Conservation (phyloP, 768 basidiomycete genomes). For the Rhizopogon vulgaris region DNA sequence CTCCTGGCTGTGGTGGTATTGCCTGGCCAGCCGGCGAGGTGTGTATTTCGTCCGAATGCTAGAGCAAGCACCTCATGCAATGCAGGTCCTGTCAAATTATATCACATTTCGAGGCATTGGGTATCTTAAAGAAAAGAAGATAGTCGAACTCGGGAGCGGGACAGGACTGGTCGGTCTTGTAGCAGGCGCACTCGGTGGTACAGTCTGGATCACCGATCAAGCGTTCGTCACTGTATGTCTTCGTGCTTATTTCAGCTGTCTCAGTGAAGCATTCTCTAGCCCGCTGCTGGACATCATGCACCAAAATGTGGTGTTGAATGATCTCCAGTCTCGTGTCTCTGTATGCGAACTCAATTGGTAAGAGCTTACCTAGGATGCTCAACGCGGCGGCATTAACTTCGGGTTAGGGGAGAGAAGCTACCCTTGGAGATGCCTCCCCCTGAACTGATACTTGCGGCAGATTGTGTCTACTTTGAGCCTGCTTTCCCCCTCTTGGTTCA, state of each 20-base stretch:
- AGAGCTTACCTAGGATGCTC: constrained; percentile 3
- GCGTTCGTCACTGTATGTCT: constrained; percentile 47
- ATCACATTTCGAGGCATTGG: constrained; percentile 48
- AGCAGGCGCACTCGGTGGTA: constrained; percentile 59
- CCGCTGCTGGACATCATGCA: constrained; percentile 75
- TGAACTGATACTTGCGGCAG: constrained; percentile 80
- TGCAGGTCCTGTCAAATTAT: constrained; percentile 74
- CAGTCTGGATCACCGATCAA: constrained; percentile 88
- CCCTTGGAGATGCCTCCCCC: constrained; percentile 42
- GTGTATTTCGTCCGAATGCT: constrained; percentile 11
- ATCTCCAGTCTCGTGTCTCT: constrained; percentile 41
- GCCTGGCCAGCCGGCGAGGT: constrained; percentile 94
- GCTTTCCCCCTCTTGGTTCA: constrained; percentile 83
- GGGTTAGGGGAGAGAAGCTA: constrained; percentile 57
- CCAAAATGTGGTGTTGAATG: constrained; percentile 65
- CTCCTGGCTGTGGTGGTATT: constrained; percentile 87
- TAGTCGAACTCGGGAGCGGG: constrained; percentile 86
- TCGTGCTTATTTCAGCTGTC: constrained; percentile 6
- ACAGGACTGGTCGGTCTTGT: constrained; percentile 92
- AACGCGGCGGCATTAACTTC: constrained; percentile 5
- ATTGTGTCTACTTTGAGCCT: constrained; percentile 95
- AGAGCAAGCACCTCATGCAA: constrained; percentile 4
- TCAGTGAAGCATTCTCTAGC: constrained; percentile 33
- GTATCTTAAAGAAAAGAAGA: constrained; percentile 46
- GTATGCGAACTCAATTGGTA: constrained; percentile 79